Evolutionary conservation across 495 filamentous ascomycete genomes (phyloP).

Genomic region (Penicillium ucsense): DNA sequence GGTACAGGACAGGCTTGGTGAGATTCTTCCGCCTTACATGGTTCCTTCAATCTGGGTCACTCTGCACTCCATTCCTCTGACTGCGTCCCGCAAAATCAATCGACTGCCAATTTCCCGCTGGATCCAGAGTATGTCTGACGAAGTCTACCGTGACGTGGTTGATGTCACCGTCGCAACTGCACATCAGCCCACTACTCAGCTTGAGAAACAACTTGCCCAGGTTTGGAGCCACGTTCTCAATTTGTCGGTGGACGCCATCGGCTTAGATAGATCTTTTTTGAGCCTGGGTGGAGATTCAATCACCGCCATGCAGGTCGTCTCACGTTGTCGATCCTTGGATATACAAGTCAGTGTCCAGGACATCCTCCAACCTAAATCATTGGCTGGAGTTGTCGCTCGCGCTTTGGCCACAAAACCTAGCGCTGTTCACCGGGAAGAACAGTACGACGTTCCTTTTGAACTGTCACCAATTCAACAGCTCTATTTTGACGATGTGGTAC

Average conservation of each 20-base stretch:
- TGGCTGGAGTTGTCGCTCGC: background rate
- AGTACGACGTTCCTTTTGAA: slow-evolving; percentile 7
- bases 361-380: background rate
- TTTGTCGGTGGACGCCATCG: slow-evolving; percentile 8
- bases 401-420: background rate
- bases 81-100: slow-evolving; percentile 26
- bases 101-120: slow-evolving; percentile 3
- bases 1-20: background rate
- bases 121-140: background rate
- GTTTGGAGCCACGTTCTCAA: slow-evolving; percentile 12
- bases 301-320: slow-evolving; percentile 10
- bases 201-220: slow-evolving; percentile 7
- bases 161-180: slow-evolving; percentile 6
- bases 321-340: slow-evolving; percentile 15
- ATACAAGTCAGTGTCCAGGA: slow-evolving; percentile 1
- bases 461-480: slow-evolving; percentile 18
- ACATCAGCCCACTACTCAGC: slow-evolving; percentile 12
- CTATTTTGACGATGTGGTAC: slow-evolving; percentile 5
- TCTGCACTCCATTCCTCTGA: slow-evolving; percentile 23
- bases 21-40: slow-evolving; percentile 28
- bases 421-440: slow-evolving; percentile 2
- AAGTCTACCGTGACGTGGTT: background rate
- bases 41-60: slow-evolving; percentile 27
- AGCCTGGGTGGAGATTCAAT: slow-evolving; percentile 17
- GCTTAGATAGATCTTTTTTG: slow-evolving; percentile 26